A percentile compares a stretch with the other conserved stretches of the same genome.
phyloP scores from a whole-genome alignment of 495 filamentous ascomycete genomes.

The Cryomyces minteri region DNA sequence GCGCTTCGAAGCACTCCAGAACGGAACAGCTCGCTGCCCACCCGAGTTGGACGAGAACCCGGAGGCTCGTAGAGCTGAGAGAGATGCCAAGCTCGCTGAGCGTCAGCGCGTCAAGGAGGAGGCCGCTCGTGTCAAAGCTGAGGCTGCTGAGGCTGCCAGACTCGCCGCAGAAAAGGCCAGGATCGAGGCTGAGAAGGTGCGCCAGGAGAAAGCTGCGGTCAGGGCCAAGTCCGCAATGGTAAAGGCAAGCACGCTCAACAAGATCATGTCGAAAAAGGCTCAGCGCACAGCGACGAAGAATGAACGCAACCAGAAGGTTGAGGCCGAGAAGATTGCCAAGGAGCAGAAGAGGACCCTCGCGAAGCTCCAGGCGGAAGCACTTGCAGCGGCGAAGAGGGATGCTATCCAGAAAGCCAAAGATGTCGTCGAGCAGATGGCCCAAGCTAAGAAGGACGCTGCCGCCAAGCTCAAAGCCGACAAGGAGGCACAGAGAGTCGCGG shows the following conservation, averaged over 20 bases:
- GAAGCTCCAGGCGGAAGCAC: no score
- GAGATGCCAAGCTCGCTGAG: slow-evolving; percentile 6
- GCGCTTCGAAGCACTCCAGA: slow-evolving; percentile 11
- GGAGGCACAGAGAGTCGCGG: no score
- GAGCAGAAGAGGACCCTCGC: no score
- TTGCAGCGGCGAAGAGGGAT: neutral
- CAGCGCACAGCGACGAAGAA: neutral
- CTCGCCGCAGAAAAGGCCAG: neutral
- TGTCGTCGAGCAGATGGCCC: no score
- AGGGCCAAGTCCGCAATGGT: neutral
- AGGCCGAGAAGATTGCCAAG: no score
- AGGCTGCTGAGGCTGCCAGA: neutral
- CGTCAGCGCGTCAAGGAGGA: neutral
- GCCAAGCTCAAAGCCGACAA: no score
- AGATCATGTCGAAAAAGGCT: neutral
- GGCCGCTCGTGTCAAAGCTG: neutral
- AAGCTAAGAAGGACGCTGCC: no score
- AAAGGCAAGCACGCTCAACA: neutral
- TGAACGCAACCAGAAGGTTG: neutral
- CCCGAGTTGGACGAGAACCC: slow-evolving; percentile 14
- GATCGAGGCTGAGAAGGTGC: slow-evolving; percentile 1
- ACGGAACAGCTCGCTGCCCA: slow-evolving; percentile 15
- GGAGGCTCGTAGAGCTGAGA: slow-evolving; percentile 7
- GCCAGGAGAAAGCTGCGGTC: neutral
- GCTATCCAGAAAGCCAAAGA: neutral